Evolutionary conservation across 805 yeast species (phyloP).

Genomic region (Lipomyces anomalus): DNA sequence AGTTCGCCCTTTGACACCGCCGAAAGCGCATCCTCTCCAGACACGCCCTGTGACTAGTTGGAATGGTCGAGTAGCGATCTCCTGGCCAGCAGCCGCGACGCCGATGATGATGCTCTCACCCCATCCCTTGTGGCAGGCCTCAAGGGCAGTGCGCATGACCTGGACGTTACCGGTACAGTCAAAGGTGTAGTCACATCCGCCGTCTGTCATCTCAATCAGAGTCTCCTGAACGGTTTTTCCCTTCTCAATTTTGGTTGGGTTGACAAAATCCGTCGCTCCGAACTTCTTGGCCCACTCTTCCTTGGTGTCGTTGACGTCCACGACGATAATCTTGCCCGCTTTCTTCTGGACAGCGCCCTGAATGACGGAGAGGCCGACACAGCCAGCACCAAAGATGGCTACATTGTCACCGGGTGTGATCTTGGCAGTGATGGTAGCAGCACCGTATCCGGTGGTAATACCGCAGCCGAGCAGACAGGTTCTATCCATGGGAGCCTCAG

Average conservation of each 20-base stretch:
- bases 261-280: conserved; percentile 93
- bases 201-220: conserved; percentile 85
- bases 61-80: conserved; percentile 95
- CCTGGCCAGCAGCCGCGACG: conserved; percentile 98
- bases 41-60: conserved; percentile 98
- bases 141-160: conserved; percentile 95
- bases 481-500: conserved; percentile 74
- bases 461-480: conserved; percentile 97
- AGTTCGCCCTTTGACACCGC: conserved; percentile 96
- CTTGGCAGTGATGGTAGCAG: conserved; percentile 89
- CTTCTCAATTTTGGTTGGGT: conserved; percentile 68
- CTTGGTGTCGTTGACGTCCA: conserved; percentile 82
- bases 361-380: conserved; percentile 92
- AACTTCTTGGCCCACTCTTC: conserved; percentile 79
- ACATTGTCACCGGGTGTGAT: conserved; percentile 88
- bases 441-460: conserved; percentile 97
- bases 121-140: conserved; percentile 99
- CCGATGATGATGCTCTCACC: conserved; percentile 94
- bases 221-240: conserved; percentile 78
- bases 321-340: conserved; percentile 70
- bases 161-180: conserved; percentile 96
- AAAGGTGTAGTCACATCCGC: conserved; percentile 93
- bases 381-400: conserved; percentile 97
- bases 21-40: conserved; percentile 99
- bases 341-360: conserved; percentile 87